These are phyloP conservation scores for Picochlorum sp. DNA, from an alignment of 139 green algal genomes.

Conservation along the genomic window DNA sequence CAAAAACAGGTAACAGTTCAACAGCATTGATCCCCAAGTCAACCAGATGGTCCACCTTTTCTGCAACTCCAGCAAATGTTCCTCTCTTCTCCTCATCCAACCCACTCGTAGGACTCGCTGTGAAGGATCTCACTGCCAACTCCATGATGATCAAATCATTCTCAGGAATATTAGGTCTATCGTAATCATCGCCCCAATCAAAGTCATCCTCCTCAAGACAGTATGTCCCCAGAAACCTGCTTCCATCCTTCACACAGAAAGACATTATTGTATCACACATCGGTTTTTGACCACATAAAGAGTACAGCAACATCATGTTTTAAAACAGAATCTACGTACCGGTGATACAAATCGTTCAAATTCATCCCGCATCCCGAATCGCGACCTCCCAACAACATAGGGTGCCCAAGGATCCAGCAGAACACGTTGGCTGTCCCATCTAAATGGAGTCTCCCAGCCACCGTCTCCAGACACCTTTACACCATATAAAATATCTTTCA, in stretches of 20 bases:
- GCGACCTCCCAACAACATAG: constrained; percentile 49
- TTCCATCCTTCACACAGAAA: constrained; percentile 33
- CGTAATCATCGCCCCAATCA: constrained; percentile 72
- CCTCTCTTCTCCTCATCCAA: constrained; percentile 44
- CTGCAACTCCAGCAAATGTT: constrained; percentile 64
- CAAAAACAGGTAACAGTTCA: constrained; percentile 88
- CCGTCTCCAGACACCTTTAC: constrained; percentile 58
- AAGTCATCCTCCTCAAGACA: constrained; percentile 65
- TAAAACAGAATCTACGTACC: neutral
- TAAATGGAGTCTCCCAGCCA: constrained; percentile 66
- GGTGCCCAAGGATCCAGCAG: constrained; percentile 83
- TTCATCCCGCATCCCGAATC: constrained; percentile 65
- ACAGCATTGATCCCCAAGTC: constrained; percentile 81
- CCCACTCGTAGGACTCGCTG: constrained; percentile 43
- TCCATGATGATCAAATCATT: constrained; percentile 81
- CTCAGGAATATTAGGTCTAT: constrained; percentile 28
- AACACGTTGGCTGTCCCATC: constrained; percentile 56
- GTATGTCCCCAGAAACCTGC: constrained; percentile 70
- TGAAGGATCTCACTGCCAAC: constrained; percentile 75
- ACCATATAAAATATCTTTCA: constrained; percentile 60
- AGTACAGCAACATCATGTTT: neutral
- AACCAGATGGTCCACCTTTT: constrained; percentile 70
- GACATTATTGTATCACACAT: neutral
- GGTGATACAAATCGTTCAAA: constrained; percentile 62
- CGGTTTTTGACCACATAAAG: neutral